A percentile compares a stretch with the other conserved stretches of the same genome.
Evolutionary conservation across 2,329 filamentous ascomycete genomes (phyloP).

Genomic region (Ramularia endophylla): DNA sequence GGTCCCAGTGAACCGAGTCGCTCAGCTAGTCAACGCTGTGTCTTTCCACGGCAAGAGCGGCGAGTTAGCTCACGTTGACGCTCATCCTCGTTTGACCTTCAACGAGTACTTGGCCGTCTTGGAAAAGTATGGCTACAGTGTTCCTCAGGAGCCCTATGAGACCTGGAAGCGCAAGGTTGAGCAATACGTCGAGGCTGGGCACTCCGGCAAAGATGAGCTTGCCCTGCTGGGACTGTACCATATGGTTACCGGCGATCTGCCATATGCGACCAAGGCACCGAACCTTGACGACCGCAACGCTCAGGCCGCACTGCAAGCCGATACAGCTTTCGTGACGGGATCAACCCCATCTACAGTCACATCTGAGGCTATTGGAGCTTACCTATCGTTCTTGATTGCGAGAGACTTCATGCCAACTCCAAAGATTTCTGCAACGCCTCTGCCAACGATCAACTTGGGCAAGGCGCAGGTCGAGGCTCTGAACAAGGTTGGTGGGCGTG

Average conservation of each 20-base stretch:
- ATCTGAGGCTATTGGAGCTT: slow-evolving; percentile 56
- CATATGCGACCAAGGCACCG: slow-evolving; percentile 62
- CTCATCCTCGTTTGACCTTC: slow-evolving; percentile 70
- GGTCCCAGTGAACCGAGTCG: slow-evolving; percentile 80
- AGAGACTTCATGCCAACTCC: slow-evolving; percentile 57
- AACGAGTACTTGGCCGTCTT: slow-evolving; percentile 70
- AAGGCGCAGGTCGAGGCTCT: slow-evolving; percentile 46
- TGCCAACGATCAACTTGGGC: slow-evolving; percentile 43
- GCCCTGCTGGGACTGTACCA: slow-evolving; percentile 71
- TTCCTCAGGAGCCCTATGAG: slow-evolving; percentile 60
- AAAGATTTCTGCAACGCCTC: slow-evolving; percentile 16
- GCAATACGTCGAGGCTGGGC: slow-evolving; percentile 57
- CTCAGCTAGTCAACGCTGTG: slow-evolving; percentile 69
- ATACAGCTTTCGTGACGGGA: slow-evolving; percentile 49
- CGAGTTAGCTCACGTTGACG: slow-evolving; percentile 68
- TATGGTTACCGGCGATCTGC: slow-evolving; percentile 65
- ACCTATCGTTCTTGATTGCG: slow-evolving; percentile 57
- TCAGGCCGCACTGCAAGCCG: slow-evolving; percentile 55
- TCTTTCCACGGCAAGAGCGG: slow-evolving; percentile 51
- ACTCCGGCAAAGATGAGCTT: slow-evolving; percentile 59
- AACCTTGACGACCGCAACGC: slow-evolving; percentile 71
- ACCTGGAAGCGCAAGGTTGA: slow-evolving; percentile 64
- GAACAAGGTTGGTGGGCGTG: slow-evolving; percentile 49
- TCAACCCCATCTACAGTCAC: slow-evolving; percentile 53
- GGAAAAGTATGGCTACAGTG: slow-evolving; percentile 65